Evolutionary conservation across 2,329 filamentous ascomycete species (phyloP), one percentile per base, ranked within the genome.

Genomic region (Botrytis deweyae): DNA sequence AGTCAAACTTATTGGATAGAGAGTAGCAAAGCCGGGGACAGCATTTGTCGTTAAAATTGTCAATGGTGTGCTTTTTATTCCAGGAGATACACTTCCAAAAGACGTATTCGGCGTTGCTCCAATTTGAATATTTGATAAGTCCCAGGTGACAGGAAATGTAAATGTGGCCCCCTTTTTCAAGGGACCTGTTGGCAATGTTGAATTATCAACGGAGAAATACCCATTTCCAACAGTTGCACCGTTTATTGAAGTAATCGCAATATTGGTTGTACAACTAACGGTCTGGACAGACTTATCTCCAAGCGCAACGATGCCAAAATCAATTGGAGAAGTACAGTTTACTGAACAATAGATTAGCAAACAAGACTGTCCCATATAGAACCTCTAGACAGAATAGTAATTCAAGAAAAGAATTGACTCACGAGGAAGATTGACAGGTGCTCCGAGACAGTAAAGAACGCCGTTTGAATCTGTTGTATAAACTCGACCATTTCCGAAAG

Each of bases 401-500:
- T 36, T 10, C 2, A 29, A 66, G 25, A 25, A 20, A 38, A 68
- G 5, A 55, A 1, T 16, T 8, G 1, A 58, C 66, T 25, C 36
- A 68, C 66, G 72, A 2, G 83, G 81, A 22, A 83, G 73, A 69
- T 81, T 81, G 68, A 84, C 82, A 18, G 82, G 82, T 14, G 82
- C 80, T 7, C 81, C 81, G n/a, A 80, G 74, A 64, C 78, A 78
- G 42, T 79, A 78, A 6, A 81, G 69, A 55, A 74, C 70, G 16
- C 78, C 80, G 64, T 77, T 78, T 9, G 76, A 74, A 63, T 79
- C 80, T 14, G 79, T 76, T n/a, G 74, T 74, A 74, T 83, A 83
- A 25, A 82, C 76, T 62, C 79, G 72, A 16, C 78, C 78, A 69
- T 84, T 79, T 22, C 83, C 83, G 75, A 84, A 84, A 9, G 81